Conservation (phyloP, 306 rosid genomes). For the Rubus parviflorus region DNA sequence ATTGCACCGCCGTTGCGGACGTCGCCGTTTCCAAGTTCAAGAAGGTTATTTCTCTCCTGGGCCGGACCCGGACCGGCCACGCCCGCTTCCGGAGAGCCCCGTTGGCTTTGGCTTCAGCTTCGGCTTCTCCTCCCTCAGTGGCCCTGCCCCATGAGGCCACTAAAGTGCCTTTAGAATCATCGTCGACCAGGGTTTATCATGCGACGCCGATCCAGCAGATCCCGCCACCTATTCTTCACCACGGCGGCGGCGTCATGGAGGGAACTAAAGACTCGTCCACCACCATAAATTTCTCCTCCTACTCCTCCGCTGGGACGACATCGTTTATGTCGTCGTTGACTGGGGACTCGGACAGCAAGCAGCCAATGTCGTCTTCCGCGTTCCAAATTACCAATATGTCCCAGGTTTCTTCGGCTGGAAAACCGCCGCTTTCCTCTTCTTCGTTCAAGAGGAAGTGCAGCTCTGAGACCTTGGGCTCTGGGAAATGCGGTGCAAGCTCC, state of each 20-base stretch:
- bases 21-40: constrained; percentile 82
- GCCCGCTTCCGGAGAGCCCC: constrained; percentile 89
- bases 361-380: constrained; percentile 48
- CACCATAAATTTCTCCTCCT: constrained; percentile 57
- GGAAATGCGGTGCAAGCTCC: constrained; percentile 61
- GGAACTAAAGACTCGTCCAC: constrained; percentile 49
- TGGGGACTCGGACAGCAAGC: constrained; percentile 58
- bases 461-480: constrained; percentile 66
- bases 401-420: constrained; percentile 61
- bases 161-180: too few relatives aligned
- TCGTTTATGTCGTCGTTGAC: constrained; percentile 73
- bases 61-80: constrained; percentile 78
- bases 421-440: constrained; percentile 68
- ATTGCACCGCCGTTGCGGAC: constrained; percentile 68
- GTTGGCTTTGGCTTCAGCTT: background rate
- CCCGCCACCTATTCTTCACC: constrained; percentile 40
- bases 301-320: constrained; percentile 48
- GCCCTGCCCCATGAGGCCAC: too few relatives aligned
- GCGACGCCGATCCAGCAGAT: constrained; percentile 85
- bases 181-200: constrained; percentile 29
- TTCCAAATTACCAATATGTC: constrained; percentile 71
- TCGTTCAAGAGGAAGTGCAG: constrained; percentile 78
- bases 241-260: constrained; percentile 24
- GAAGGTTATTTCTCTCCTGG: constrained; percentile 75
- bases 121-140: too few relatives aligned